A percentile compares a stretch with the other conserved stretches of the same genome.
Conservation (phyloP, 345 rosid genomes). For the Hevea brasiliensis region DNA sequence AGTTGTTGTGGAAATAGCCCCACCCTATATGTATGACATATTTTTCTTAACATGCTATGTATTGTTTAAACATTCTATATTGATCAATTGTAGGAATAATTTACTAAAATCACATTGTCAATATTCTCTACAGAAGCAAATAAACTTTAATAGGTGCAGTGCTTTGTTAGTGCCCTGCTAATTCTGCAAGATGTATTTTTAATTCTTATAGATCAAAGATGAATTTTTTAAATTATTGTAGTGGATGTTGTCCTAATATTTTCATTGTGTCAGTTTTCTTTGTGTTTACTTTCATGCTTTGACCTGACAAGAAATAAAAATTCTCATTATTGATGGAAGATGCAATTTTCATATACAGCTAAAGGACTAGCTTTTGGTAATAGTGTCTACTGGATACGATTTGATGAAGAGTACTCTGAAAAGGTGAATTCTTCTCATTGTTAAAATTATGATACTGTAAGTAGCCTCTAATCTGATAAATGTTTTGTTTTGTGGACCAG, state of each 20-base stretch:
- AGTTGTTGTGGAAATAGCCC: too few relatives aligned
- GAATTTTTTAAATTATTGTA: too few relatives aligned
- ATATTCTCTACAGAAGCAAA: too few relatives aligned
- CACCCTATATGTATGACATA: too few relatives aligned
- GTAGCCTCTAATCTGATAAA: constrained; percentile 15
- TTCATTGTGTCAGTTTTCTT: neutral
- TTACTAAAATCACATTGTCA: too few relatives aligned
- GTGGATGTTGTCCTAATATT: neutral
- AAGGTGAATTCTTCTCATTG: constrained; percentile 46
- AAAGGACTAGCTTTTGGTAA: constrained; percentile 71
- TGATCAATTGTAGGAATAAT: too few relatives aligned
- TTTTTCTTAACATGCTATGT: too few relatives aligned
- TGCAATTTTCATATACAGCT: constrained; percentile 49
- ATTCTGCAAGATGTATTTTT: too few relatives aligned
- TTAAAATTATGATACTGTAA: neutral
- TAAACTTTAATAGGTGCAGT: too few relatives aligned
- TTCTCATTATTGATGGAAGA: constrained; percentile 25
- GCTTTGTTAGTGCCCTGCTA: too few relatives aligned
- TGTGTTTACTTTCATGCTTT: neutral
- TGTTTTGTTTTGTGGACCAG: constrained; percentile 44
- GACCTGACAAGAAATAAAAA: constrained; percentile 3
- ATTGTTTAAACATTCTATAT: too few relatives aligned
- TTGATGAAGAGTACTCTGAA: constrained; percentile 76
- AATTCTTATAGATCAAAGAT: too few relatives aligned
- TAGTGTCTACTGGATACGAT: constrained; percentile 83